Percentiles rank a stretch among this genome's conserved stretches.
phyloP scores from a whole-genome alignment of 257 asterid genomes.

The Solanum pennellii region DNA sequence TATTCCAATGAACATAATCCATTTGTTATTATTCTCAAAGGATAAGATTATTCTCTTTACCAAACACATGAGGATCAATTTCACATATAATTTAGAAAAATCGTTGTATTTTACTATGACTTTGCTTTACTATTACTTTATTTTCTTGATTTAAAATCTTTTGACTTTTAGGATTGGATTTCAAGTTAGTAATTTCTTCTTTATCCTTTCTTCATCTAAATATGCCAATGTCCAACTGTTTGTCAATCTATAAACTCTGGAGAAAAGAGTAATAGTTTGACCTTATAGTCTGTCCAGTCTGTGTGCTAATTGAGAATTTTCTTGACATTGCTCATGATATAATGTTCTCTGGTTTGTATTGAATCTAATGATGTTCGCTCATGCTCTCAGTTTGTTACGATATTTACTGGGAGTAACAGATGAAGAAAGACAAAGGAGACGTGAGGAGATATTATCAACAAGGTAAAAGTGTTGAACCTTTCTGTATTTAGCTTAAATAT shows the following conservation, averaged over 20 bases:
- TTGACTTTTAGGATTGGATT: neutral
- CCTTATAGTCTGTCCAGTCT: neutral
- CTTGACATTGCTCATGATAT: neutral
- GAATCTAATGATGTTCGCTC: slow-evolving; percentile 3
- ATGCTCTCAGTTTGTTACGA: slow-evolving; percentile 62
- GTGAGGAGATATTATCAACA: slow-evolving; percentile 87
- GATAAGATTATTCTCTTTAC: too few relatives aligned
- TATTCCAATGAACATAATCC: neutral
- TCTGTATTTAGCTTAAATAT: neutral
- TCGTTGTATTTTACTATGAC: too few relatives aligned
- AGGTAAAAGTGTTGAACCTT: slow-evolving; percentile 35
- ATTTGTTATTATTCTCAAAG: neutral
- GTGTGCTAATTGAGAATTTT: neutral
- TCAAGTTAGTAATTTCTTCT: neutral
- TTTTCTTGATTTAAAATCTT: too few relatives aligned
- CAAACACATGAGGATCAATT: too few relatives aligned
- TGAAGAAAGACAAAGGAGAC: slow-evolving; percentile 79
- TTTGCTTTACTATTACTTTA: too few relatives aligned
- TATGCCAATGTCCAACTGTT: neutral
- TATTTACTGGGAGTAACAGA: slow-evolving; percentile 77
- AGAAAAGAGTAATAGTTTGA: neutral
- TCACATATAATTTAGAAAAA: too few relatives aligned
- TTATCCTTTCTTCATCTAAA: neutral
- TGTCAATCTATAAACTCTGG: neutral
- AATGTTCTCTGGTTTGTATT: neutral